phyloP scores from a whole-genome alignment of 2,329 filamentous ascomycete genomes.

The Aspergillus awamori region DNA sequence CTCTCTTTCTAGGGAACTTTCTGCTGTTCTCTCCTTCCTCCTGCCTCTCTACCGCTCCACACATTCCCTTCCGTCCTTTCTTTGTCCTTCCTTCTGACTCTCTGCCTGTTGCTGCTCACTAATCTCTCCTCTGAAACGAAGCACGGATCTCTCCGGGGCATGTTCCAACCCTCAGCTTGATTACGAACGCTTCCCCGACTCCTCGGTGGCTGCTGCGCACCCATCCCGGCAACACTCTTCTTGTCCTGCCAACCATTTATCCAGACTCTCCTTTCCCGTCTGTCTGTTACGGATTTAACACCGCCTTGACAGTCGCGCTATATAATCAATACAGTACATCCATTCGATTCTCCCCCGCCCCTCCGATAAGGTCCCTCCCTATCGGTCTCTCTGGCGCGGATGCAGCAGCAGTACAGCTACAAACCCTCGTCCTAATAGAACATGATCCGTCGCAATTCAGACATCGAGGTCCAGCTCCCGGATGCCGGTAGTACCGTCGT shows the following conservation, averaged over 20 bases:
- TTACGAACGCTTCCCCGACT: not conserved
- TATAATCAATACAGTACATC: constrained; percentile 4
- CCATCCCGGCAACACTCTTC: not conserved
- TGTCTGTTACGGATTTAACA: not conserved
- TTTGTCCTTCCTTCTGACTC: constrained; percentile 1
- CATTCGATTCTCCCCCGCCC: not conserved
- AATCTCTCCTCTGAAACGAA: constrained; percentile 35
- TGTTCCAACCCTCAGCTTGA: constrained; percentile 10
- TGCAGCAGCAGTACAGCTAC: constrained; percentile 56
- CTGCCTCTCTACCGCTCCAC: not conserved
- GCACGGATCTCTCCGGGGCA: constrained; percentile 35
- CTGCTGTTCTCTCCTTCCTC: not conserved
- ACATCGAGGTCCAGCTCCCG: constrained; percentile 45
- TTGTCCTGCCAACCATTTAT: not conserved
- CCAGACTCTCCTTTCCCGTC: not conserved
- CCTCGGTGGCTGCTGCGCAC: not conserved
- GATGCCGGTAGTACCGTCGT: constrained; percentile 35
- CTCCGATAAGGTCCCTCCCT: constrained; percentile 16
- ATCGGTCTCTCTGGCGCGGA: constrained; percentile 1
- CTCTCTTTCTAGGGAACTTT: no score
- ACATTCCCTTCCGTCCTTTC: not conserved
- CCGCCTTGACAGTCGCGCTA: not conserved
- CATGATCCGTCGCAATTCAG: constrained; percentile 48
- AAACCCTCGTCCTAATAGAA: constrained; percentile 13
- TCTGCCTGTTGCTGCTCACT: constrained; percentile 1